These are phyloP conservation scores for Lentinula raphanica DNA, from an alignment of 768 basidiomycete genomes.

Conservation along the genomic window DNA sequence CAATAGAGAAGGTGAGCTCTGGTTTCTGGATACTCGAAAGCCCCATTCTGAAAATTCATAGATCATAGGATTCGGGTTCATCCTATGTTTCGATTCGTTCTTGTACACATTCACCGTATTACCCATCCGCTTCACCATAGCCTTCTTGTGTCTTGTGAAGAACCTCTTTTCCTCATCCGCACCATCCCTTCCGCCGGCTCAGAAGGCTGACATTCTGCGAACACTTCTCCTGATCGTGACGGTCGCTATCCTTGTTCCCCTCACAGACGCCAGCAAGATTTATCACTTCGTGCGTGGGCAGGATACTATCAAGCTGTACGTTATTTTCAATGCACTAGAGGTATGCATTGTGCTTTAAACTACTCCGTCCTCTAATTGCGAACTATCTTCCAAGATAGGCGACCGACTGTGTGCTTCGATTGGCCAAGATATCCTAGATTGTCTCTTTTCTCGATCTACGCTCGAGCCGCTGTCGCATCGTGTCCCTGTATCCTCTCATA, in stretches of 20 bases:
- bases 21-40: background rate
- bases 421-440: conserved; percentile 96
- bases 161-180: conserved; percentile 46
- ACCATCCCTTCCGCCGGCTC: conserved; percentile 70
- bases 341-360: conserved; percentile 38
- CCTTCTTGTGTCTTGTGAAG: conserved; percentile 47
- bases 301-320: conserved; percentile 97
- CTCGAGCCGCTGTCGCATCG: conserved; percentile 66
- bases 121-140: conserved; percentile 79
- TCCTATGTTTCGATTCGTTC: conserved; percentile 94
- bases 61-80: conserved; percentile 89
- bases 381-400: conserved; percentile 59
- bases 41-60: conserved; percentile 23
- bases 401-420: conserved; percentile 93
- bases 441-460: conserved; percentile 90
- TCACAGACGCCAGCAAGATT: conserved; percentile 95
- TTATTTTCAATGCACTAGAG: conserved; percentile 98
- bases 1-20: conserved; percentile 82
- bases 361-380: background rate
- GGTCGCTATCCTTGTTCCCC: conserved; percentile 65
- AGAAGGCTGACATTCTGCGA: conserved; percentile 90
- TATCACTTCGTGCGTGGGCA: conserved; percentile 97
- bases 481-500: conserved; percentile 54
- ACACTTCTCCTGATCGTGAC: conserved; percentile 71
- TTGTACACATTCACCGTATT: conserved; percentile 97